phyloP scores from a whole-genome alignment of 176 grass and related monocot species.

The Elaeis guineensis region DNA sequence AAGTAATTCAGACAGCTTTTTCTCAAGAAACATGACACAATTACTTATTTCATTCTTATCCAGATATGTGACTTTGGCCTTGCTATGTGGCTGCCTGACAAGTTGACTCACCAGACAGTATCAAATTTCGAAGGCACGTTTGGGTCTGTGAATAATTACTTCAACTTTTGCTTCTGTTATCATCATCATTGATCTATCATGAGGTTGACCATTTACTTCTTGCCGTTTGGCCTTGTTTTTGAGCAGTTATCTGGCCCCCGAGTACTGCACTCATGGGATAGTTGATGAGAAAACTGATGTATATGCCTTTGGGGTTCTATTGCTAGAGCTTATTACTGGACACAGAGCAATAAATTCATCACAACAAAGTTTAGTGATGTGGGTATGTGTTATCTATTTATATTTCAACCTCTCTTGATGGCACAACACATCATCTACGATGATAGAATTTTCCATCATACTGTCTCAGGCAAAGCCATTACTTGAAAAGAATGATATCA shows the following conservation, averaged over 20 bases:
- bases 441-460: no score
- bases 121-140: conserved; percentile 68
- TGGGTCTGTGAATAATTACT: conserved; percentile 29
- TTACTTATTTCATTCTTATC: conserved; percentile 1
- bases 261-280: conserved; percentile 75
- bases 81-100: conserved; percentile 63
- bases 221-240: background rate
- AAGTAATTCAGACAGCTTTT: no score
- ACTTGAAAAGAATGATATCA: conserved; percentile 13
- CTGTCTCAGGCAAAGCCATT: conserved; percentile 36
- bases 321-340: conserved; percentile 65
- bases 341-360: conserved; percentile 41
- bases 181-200: background rate
- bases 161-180: background rate
- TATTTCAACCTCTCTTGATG: no score
- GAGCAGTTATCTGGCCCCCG: conserved; percentile 56
- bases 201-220: no score
- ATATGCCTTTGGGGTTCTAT: conserved; percentile 58
- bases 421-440: no score
- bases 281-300: conserved; percentile 85
- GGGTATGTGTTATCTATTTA: conserved; percentile 30
- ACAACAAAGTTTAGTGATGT: conserved; percentile 49
- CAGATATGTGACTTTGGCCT: conserved; percentile 93
- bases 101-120: conserved; percentile 53
- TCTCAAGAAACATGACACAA: no score